These are phyloP conservation scores for Tolypocladium pustulatum DNA, from an alignment of 2,329 filamentous ascomycete species.

Conservation along the genomic window DNA sequence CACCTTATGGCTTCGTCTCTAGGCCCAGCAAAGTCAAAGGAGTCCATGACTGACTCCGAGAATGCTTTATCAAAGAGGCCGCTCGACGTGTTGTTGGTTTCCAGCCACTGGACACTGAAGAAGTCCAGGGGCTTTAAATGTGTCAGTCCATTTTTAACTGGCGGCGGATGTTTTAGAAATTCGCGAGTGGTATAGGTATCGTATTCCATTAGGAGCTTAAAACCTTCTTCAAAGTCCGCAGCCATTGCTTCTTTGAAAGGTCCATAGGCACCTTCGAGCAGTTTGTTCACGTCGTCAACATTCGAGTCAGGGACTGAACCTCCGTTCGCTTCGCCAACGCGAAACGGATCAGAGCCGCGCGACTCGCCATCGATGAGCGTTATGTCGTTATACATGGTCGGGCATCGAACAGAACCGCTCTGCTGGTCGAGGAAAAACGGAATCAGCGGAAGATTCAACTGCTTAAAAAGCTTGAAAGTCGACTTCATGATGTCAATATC, in stretches of 20 bases:
- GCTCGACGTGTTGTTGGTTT: neutral
- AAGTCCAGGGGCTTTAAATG: neutral
- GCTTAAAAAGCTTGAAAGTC: neutral
- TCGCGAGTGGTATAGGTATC: neutral
- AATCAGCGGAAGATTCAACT: neutral
- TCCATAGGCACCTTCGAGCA: neutral
- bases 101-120: neutral
- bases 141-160: neutral
- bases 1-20: neutral
- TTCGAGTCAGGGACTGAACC: neutral
- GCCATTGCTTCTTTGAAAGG: neutral
- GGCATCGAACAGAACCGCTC: neutral
- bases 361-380: neutral
- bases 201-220: neutral
- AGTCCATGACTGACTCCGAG: neutral
- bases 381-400: neutral
- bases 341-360: neutral
- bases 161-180: neutral
- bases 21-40: neutral
- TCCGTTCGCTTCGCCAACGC: neutral
- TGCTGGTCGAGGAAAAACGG: neutral
- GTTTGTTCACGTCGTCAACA: neutral
- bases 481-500: neutral
- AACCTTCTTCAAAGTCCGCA: neutral
- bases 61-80: neutral